Conservation (phyloP, 2,329 filamentous ascomycete genomes). For the Stagonosporopsis vannaccii region DNA sequence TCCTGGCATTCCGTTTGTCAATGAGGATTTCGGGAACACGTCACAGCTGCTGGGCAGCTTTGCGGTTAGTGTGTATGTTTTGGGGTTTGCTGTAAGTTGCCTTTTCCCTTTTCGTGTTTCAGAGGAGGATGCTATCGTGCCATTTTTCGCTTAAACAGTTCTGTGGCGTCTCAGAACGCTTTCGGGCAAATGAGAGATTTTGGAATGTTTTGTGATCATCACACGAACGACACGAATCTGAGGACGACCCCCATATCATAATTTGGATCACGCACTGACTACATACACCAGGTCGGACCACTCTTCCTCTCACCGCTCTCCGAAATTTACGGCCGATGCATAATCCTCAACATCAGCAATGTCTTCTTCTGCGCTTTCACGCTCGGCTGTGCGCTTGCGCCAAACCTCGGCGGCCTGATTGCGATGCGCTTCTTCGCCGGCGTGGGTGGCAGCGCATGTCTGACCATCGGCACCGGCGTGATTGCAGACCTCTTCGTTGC, state of each 20-base stretch:
- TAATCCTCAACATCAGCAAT: conserved; percentile 49
- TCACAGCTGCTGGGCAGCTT: conserved; percentile 42
- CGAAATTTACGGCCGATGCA: conserved; percentile 45
- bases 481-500: conserved; percentile 46
- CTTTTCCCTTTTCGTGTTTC: background rate
- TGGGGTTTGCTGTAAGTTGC: conserved; percentile 42
- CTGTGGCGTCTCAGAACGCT: background rate
- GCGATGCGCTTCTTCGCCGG: conserved; percentile 45
- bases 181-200: background rate
- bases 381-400: conserved; percentile 51
- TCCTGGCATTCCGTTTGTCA: conserved; percentile 42
- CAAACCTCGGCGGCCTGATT: conserved; percentile 45
- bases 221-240: background rate
- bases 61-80: conserved; percentile 45
- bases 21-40: conserved; percentile 42
- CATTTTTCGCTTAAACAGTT: background rate
- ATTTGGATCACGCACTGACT: background rate
- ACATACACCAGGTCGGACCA: conserved; percentile 34
- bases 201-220: background rate
- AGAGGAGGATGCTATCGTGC: background rate
- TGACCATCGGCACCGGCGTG: conserved; percentile 46
- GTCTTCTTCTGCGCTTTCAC: conserved; percentile 61
- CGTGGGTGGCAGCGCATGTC: conserved; percentile 32
- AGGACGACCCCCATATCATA: no score
- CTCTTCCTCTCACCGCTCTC: conserved; percentile 45